Percentiles rank a stretch among this genome's conserved stretches.
phyloP scores from a whole-genome alignment of 495 filamentous ascomycete species.

The Penicillium egyptiacum region DNA sequence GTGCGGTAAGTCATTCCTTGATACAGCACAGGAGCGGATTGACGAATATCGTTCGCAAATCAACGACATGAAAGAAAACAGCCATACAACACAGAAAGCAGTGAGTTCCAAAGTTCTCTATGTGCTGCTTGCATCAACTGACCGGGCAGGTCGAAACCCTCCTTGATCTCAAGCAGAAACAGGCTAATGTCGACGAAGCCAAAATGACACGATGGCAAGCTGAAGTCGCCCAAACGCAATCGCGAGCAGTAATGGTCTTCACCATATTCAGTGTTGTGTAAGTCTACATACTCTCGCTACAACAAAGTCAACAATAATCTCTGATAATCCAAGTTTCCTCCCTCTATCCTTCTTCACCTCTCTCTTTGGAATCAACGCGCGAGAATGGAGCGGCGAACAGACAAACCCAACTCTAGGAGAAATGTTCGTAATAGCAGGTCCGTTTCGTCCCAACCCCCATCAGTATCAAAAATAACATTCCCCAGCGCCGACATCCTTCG shows the following conservation, averaged over 20 bases:
- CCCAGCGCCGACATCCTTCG: constrained; percentile 39
- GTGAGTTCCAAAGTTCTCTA: constrained; percentile 15
- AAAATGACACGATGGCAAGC: constrained; percentile 63
- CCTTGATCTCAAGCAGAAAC: constrained; percentile 67
- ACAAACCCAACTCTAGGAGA: constrained; percentile 30
- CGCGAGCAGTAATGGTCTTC: constrained; percentile 66
- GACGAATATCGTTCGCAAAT: constrained; percentile 57
- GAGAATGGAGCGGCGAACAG: constrained; percentile 57
- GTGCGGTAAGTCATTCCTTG: constrained; percentile 43
- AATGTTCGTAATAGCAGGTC: constrained; percentile 43
- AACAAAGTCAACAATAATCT: constrained; percentile 35
- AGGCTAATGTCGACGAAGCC: constrained; percentile 67
- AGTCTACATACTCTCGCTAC: constrained; percentile 26
- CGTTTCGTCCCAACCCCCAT: not conserved
- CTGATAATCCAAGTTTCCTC: constrained; percentile 45
- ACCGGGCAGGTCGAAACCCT: constrained; percentile 58
- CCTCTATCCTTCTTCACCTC: constrained; percentile 67
- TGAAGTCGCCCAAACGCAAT: constrained; percentile 62
- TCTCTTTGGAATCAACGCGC: constrained; percentile 64
- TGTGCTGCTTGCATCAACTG: not conserved
- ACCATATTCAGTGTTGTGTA: constrained; percentile 68
- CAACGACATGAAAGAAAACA: constrained; percentile 58
- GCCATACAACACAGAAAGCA: constrained; percentile 42
- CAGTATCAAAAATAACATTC: constrained; percentile 13
- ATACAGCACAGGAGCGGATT: constrained; percentile 53